A percentile compares a stretch with the other conserved stretches of the same genome.
phyloP scores from a whole-genome alignment of 2,329 filamentous ascomycete genomes.

The Calonectria honghensis region DNA sequence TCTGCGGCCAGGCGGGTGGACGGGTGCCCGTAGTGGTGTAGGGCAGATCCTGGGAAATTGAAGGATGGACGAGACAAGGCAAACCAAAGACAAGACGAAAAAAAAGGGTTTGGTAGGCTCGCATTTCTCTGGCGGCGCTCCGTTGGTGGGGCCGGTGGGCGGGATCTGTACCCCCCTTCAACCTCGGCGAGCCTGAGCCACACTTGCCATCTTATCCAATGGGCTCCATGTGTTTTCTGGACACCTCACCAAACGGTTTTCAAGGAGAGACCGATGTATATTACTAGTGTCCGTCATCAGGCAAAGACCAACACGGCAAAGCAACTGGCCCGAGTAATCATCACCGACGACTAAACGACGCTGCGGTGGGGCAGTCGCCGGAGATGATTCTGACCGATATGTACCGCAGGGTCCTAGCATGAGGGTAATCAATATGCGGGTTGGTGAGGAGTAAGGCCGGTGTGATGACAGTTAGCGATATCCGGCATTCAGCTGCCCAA shows the following conservation, averaged over 20 bases:
- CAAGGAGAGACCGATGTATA: conserved; percentile 5
- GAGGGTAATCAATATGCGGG: conserved; percentile 35
- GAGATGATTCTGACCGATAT: conserved; percentile 39
- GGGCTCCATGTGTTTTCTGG: conserved; percentile 2
- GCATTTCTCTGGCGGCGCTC: conserved; percentile 24
- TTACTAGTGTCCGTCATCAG: conserved; percentile 26
- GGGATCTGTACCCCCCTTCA: conserved; percentile 34
- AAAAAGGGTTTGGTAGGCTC: conserved; percentile 25
- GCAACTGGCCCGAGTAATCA: conserved; percentile 15
- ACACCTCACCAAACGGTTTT: conserved; percentile 24
- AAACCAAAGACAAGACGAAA: conserved; percentile 28
- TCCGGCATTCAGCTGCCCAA: conserved; percentile 23
- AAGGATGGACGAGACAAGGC: conserved; percentile 42
- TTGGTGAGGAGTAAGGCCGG: conserved; percentile 23
- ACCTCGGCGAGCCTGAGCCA: conserved; percentile 36
- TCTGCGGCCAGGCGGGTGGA: conserved; percentile 16
- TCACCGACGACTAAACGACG: conserved; percentile 20
- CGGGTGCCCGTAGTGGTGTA: conserved; percentile 38
- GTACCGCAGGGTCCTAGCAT: conserved; percentile 26
- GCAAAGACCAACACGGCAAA: conserved; percentile 18
- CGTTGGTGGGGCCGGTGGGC: conserved; percentile 33
- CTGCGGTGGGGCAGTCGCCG: conserved; percentile 30
- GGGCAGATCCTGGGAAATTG: conserved; percentile 48
- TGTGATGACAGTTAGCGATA: conserved; percentile 10
- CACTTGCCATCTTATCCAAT: conserved; percentile 31